phyloP scores from a whole-genome alignment of 2,329 filamentous ascomycete genomes.

The Lecanoromycetidae sp. region DNA sequence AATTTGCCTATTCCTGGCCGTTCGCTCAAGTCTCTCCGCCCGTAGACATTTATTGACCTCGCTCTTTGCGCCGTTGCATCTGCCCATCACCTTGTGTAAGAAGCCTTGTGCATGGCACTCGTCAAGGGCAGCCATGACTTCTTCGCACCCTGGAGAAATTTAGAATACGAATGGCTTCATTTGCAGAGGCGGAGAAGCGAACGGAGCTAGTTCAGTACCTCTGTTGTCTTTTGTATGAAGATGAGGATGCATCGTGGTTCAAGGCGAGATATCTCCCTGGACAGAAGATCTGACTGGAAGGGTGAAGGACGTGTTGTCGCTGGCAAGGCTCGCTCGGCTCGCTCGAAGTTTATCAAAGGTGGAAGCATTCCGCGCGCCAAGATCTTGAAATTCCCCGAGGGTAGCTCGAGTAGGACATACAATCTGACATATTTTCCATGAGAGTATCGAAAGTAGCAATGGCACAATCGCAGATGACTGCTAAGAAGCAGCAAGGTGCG shows the following conservation, averaged over 20 bases:
- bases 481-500: conserved; percentile 36
- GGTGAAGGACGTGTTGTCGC: too few species aligned
- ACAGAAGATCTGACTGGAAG: too few species aligned
- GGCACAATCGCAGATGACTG: conserved; percentile 17
- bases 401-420: too few species aligned
- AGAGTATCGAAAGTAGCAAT: neutral
- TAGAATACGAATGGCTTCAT: conserved; percentile 16
- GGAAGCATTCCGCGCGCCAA: too few species aligned
- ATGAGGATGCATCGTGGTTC: conserved; percentile 75
- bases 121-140: conserved; percentile 85
- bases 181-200: neutral
- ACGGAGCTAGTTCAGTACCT: conserved; percentile 47
- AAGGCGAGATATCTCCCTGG: too few species aligned
- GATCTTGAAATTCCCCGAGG: neutral
- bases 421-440: too few species aligned
- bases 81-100: conserved; percentile 77
- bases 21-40: conserved; percentile 65
- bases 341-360: too few species aligned
- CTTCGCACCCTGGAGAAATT: conserved; percentile 73
- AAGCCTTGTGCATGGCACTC: conserved; percentile 92
- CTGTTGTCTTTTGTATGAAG: conserved; percentile 84
- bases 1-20: conserved; percentile 60
- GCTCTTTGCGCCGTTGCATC: conserved; percentile 78
- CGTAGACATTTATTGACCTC: conserved; percentile 76
- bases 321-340: too few species aligned